Evolutionary conservation across 495 filamentous ascomycete species (phyloP).

Genomic region (Barbatosphaeria neglecta): DNA sequence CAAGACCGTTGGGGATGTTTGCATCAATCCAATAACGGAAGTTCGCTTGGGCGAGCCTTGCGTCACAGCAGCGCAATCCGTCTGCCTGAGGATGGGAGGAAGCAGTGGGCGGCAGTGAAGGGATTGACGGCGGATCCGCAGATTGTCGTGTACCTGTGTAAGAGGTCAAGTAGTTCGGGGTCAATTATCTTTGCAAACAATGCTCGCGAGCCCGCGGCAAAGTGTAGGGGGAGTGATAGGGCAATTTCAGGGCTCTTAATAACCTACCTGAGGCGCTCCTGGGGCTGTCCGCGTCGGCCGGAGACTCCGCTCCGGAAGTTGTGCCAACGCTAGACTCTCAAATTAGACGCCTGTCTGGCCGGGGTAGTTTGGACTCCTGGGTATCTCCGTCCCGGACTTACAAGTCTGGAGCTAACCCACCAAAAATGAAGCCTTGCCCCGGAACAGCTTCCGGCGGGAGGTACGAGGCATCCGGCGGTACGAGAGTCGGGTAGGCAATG

Average conservation of each 20-base stretch:
- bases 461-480: neutral
- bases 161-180: no score
- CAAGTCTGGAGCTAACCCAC: neutral
- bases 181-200: no score
- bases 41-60: conserved; percentile 9
- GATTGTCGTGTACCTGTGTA: no score
- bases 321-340: neutral
- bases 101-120: no score
- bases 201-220: no score
- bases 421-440: neutral
- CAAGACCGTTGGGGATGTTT: conserved; percentile 4
- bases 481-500: neutral
- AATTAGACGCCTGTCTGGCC: neutral
- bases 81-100: neutral
- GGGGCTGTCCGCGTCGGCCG: neutral
- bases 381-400: neutral
- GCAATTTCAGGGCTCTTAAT: neutral
- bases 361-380: neutral
- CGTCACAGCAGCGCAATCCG: conserved; percentile 7
- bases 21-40: conserved; percentile 11
- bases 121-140: no score
- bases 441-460: neutral
- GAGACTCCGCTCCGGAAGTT: neutral
- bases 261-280: neutral
- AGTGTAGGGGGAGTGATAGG: no score